Evolutionary conservation across 1,284 basidiomycete genomes (phyloP), one percentile per base, ranked within the genome.

Genomic region (Austroboletus rostrupii): DNA sequence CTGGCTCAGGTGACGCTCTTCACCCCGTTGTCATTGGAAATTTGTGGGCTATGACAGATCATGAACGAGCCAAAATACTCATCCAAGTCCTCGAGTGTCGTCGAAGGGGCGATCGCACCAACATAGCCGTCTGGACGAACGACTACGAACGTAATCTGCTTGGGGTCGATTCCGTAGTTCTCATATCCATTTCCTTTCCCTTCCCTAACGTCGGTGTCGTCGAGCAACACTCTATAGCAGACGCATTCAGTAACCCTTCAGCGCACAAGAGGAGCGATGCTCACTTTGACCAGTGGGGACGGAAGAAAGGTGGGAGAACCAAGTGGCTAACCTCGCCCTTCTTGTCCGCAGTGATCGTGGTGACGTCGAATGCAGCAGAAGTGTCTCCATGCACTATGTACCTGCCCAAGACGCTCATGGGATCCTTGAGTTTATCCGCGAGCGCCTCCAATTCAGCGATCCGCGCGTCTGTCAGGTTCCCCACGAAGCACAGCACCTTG

Each of bases 41-140:
- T 33, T 33, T 10, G 12, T 13, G 19, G 35, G n/a, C 35, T 10
- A n/a, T 16, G 17, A 13, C n/a, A n/a, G n/a, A n/a, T n/a, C n/a
- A n/a, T n/a, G n/a, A n/a, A n/a, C n/a, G n/a, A n/a, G n/a, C n/a
- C 6, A 11, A 45, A 45, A 20, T 45, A 45, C 5, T n/a, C 19
- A 3, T 45, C 44, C 13, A 45, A 17, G 14, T 37, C 44, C n/a
- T 5, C 26, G 7, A 45, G 9, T 10, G 47, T 41, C 4, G 19
- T 50, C 12, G 53, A 54, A 10, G 53, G 45, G 20, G 16, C 47
- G 12, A 54, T 19, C 1, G 26, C 33, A 17, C 53, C 53, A 1
- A 54, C 53, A 35, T 54, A 51, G 21, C 53, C 53, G 38, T 54
- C 53, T 0, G 53, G 53, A 16, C 53, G 53, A 38, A 54, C 47